Evolutionary conservation across 2,329 filamentous ascomycete genomes (phyloP).

Genomic region (Teratosphaeria nubilosa): DNA sequence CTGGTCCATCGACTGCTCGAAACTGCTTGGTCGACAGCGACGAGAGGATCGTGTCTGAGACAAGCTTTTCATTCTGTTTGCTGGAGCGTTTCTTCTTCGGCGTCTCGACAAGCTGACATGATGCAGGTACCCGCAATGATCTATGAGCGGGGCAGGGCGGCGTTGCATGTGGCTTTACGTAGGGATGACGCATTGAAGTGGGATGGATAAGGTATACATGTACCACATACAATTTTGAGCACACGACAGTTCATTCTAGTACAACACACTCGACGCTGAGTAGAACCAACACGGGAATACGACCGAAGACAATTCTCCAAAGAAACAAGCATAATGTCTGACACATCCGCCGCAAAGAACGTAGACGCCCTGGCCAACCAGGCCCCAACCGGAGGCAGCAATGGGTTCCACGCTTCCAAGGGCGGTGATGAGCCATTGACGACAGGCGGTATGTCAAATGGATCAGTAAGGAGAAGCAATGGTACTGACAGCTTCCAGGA

Average conservation of each 20-base stretch:
- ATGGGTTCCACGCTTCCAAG: conserved; percentile 43
- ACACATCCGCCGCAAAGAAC: conserved; percentile 1
- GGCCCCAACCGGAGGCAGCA: conserved; percentile 39
- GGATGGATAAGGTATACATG: too few relatives aligned
- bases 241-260: background rate
- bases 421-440: conserved; percentile 44
- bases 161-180: background rate
- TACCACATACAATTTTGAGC: background rate
- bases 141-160: background rate
- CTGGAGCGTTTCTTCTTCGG: too few relatives aligned
- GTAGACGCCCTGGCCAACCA: conserved; percentile 4
- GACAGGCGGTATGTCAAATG: conserved; percentile 39
- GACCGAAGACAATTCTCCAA: background rate
- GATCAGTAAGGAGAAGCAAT: background rate
- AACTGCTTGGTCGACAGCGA: too few relatives aligned
- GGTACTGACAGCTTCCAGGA: conserved; percentile 28
- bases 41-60: too few relatives aligned
- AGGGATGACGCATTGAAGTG: background rate
- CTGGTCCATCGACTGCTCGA: too few relatives aligned
- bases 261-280: background rate
- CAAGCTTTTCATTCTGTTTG: too few relatives aligned
- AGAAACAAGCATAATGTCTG: conserved; percentile 1
- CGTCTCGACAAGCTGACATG: background rate
- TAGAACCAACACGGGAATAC: background rate
- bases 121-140: background rate